A percentile compares a stretch with the other conserved stretches of the same genome.
phyloP scores from a whole-genome alignment of 1,139 yeast species.

The Scheffersomyces segobiensis region DNA sequence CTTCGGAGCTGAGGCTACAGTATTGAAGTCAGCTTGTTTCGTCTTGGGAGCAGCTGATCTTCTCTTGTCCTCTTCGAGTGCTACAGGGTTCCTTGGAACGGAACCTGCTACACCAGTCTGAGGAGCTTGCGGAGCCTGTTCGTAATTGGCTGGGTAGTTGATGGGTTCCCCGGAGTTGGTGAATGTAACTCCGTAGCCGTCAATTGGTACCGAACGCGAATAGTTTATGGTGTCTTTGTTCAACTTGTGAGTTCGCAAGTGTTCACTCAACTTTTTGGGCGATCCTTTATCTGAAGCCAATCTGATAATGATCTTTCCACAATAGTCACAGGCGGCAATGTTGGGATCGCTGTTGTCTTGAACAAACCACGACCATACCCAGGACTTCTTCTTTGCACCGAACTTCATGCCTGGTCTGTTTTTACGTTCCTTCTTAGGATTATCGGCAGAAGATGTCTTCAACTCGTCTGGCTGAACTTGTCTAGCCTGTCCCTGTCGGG shows the following conservation, averaged over 20 bases:
- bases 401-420: conserved; percentile 37
- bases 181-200: conserved; percentile 40
- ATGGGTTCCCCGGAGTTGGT: conserved; percentile 29
- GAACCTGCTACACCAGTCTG: conserved; percentile 5
- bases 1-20: conserved; percentile 2
- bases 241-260: conserved; percentile 55
- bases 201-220: conserved; percentile 36
- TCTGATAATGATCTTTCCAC: conserved; percentile 50
- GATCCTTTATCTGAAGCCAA: conserved; percentile 57
- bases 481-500: conserved; percentile 20
- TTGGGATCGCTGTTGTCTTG: conserved; percentile 52
- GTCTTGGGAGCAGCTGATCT: conserved; percentile 2
- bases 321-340: conserved; percentile 54
- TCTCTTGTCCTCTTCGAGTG: conserved; percentile 6
- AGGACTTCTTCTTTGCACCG: conserved; percentile 59
- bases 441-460: conserved; percentile 1
- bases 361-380: conserved; percentile 65
- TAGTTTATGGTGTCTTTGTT: conserved; percentile 37
- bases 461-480: conserved; percentile 1
- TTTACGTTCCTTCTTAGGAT: conserved; percentile 26
- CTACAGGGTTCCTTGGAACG: conserved; percentile 2
- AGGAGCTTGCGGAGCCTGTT: conserved; percentile 3
- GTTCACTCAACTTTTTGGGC: conserved; percentile 60
- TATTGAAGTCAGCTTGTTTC: conserved; percentile 3
- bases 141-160: conserved; percentile 13